A percentile compares a stretch with the other conserved stretches of the same genome.
phyloP scores from a whole-genome alignment of 2,329 filamentous ascomycete species.

The Pseudogymnoascus sp. region DNA sequence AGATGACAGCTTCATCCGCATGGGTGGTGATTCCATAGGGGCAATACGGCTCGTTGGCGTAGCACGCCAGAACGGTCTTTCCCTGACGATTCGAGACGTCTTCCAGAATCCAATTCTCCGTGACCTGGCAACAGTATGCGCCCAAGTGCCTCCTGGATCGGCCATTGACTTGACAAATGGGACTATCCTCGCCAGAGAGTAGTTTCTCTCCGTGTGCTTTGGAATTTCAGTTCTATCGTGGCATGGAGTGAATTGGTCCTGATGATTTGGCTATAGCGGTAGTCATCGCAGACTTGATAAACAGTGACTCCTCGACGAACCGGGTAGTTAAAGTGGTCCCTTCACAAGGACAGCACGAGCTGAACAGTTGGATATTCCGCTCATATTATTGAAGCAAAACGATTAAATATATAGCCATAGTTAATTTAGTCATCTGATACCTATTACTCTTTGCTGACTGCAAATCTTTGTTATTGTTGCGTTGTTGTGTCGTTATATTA shows the following conservation, averaged over 20 bases:
- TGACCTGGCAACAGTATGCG: not conserved
- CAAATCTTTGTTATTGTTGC: not conserved
- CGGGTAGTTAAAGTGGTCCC: too few relatives aligned
- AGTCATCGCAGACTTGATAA: not conserved
- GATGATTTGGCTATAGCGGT: not conserved
- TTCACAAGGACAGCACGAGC: not conserved
- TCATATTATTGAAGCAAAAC: not conserved
- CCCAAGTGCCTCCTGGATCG: not conserved
- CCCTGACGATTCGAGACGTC: conserved; percentile 12
- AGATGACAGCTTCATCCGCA: conserved; percentile 30
- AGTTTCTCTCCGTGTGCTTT: not conserved
- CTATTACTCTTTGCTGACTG: not conserved
- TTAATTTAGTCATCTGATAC: not conserved
- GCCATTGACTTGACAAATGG: not conserved
- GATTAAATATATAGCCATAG: not conserved
- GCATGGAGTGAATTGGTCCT: not conserved
- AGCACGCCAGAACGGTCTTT: conserved; percentile 11
- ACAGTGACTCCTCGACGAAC: too few relatives aligned
- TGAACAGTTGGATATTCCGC: not conserved
- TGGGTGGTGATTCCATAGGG: conserved; percentile 39
- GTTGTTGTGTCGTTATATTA: not conserved
- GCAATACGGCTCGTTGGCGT: conserved; percentile 37
- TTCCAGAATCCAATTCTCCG: conserved; percentile 13
- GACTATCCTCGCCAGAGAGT: not conserved
- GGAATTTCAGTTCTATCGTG: not conserved